Base-by-base conservation (phyloP, 2,329 filamentous ascomycete species). In the Trichoderma sp. region DNA sequence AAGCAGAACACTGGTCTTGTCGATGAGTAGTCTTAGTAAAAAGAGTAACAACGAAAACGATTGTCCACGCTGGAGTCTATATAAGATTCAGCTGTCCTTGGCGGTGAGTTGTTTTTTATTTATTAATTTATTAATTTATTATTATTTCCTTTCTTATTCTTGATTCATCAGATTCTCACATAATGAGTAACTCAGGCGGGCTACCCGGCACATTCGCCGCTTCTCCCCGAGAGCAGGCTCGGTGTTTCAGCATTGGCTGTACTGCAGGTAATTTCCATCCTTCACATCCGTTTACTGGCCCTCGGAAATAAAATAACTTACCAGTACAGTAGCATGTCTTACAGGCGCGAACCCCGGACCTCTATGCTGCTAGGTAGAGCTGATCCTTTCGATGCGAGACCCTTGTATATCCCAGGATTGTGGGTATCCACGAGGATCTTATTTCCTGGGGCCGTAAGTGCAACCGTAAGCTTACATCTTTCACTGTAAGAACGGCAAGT, bases 341-440 rank as follows among this genome's bases (percentile, higher is more conserved):
- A 43, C 40, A 43, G 40, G 19, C 16, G 40, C 16, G 40, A 43
- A 43, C 16, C 40, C 40, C 40, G 40, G 16, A 43, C 77, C 80
- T 0, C 73, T 85, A 3, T 75, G 80, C 4, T 72, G 8, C 31
- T 84, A 5, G 83, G 83, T 2, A 77, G 83, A 24, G 83, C 83
- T 35, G 83, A 85, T 74, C 83, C 83, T 0, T 75, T 85, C 64
- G 85, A 84, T 53, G 83, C 83, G 11, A 78, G 83, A 7, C 83
- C 82, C 0, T 83, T 85, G 49, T 83, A 85, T 83, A 82, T 37
- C 77, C 84, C 1, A 82, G 84, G 60, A 77, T 83, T 5, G 81
- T 80, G 4, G 78, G 80, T 11, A 77, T 84, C 19, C 73, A 83
- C 2, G 77, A 82, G 37, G 79, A 82, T 43, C 75, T 85, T 3